Conservation (phyloP, 164 flowering plant species). For the Magnolia kwangsiensis region DNA sequence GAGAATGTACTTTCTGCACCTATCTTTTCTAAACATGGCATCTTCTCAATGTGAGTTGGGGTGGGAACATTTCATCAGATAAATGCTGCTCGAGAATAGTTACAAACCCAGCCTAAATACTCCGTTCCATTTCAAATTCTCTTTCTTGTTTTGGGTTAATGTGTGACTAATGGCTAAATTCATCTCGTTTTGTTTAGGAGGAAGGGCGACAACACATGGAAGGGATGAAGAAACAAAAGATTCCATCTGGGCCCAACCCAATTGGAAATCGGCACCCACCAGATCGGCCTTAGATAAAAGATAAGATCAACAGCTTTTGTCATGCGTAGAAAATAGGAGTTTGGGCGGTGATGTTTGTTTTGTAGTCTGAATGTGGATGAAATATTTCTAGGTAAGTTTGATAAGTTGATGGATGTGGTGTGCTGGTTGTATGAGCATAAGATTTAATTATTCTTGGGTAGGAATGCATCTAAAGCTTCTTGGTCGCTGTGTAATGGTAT, state of each 20-base stretch:
- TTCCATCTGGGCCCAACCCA: constrained; percentile 62
- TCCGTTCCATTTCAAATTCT: neutral
- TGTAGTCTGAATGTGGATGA: neutral
- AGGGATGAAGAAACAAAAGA: constrained; percentile 27
- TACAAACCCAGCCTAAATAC: neutral
- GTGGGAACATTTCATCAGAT: too few species aligned
- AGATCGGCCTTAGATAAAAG: constrained; percentile 25
- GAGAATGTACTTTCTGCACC: too few species aligned
- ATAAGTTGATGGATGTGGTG: neutral
- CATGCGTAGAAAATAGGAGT: neutral
- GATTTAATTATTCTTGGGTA: neutral
- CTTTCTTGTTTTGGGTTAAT: neutral
- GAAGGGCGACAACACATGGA: constrained; percentile 23
- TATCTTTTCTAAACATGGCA: too few species aligned
- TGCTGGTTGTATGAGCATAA: neutral
- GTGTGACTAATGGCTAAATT: constrained; percentile 10
- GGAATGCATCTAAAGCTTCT: neutral
- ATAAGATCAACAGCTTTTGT: neutral
- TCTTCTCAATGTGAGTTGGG: too few species aligned
- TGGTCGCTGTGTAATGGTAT: too few species aligned
- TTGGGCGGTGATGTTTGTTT: neutral
- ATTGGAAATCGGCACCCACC: constrained; percentile 54
- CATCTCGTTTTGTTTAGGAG: constrained; percentile 10
- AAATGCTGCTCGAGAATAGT: too few species aligned
- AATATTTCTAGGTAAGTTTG: neutral